A percentile compares a stretch with the other conserved stretches of the same genome.
phyloP scores from a whole-genome alignment of 2,329 filamentous ascomycete species.

The Penicillium oxalicum region DNA sequence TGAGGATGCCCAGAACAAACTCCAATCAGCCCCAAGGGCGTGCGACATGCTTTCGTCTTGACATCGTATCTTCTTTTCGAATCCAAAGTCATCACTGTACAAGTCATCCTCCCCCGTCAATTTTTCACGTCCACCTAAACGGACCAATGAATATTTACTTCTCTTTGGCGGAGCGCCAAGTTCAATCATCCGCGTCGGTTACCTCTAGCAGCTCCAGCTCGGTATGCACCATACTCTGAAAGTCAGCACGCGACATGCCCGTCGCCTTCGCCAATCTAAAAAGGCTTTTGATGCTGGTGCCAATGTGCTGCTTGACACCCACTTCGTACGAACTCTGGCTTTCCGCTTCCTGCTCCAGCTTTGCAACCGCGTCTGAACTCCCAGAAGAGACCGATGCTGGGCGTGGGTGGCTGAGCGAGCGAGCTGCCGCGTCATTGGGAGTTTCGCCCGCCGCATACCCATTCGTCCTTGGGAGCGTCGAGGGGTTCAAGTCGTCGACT shows the following conservation, averaged over 20 bases:
- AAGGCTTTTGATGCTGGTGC: constrained; percentile 58
- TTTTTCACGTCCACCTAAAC: too few species aligned
- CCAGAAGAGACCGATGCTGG: constrained; percentile 39
- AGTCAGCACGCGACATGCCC: constrained; percentile 55
- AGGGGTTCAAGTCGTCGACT: constrained; percentile 22
- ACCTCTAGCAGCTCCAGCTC: constrained; percentile 55
- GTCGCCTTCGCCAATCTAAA: constrained; percentile 55
- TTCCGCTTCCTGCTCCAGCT: constrained; percentile 50
- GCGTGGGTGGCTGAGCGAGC: constrained; percentile 38
- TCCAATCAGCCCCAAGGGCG: neutral
- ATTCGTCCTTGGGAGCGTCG: constrained; percentile 15
- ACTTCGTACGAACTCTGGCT: constrained; percentile 51
- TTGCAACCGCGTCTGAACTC: constrained; percentile 48
- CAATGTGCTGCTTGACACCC: constrained; percentile 59
- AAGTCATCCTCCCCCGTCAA: too few species aligned
- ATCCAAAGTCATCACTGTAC: too few species aligned
- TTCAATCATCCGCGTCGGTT: constrained; percentile 45
- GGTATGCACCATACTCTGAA: constrained; percentile 53
- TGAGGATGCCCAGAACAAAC: neutral
- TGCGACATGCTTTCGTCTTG: neutral
- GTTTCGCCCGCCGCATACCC: constrained; percentile 17
- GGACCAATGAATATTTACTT: too few species aligned
- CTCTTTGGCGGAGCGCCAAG: too few species aligned
- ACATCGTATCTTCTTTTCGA: too few species aligned
- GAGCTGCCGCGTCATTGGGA: constrained; percentile 20